Percentiles rank a stretch among this genome's conserved stretches.
Conservation (phyloP, 768 basidiomycete genomes). For the Pleurotus cornucopiae region DNA sequence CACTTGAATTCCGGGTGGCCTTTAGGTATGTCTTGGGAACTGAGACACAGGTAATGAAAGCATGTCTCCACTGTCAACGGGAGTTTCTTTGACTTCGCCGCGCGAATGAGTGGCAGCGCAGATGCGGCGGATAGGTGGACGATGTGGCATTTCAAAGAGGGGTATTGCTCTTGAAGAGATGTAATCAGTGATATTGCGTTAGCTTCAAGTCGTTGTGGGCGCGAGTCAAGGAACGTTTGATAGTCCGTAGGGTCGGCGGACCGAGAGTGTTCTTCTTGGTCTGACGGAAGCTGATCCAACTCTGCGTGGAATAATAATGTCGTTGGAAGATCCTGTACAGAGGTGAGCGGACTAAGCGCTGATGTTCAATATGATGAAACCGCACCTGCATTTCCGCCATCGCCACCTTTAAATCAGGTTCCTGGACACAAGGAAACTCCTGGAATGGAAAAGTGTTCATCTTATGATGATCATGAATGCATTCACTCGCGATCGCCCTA, state of each 20-base stretch:
- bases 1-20: conserved; percentile 91
- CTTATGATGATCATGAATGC: conserved; percentile 8
- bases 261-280: conserved; percentile 9
- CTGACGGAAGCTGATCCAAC: conserved; percentile 37
- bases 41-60: conserved; percentile 90
- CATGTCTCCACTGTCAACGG: conserved; percentile 94
- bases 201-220: conserved; percentile 76
- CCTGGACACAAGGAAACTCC: conserved; percentile 91
- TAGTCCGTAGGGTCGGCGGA: conserved; percentile 51
- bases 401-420: conserved; percentile 60
- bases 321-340: conserved; percentile 53
- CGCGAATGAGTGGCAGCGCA: conserved; percentile 72
- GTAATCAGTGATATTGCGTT: conserved; percentile 80
- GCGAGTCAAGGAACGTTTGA: conserved; percentile 79
- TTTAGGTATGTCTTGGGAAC: conserved; percentile 66
- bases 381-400: conserved; percentile 73
- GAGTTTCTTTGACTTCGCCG: conserved; percentile 58
- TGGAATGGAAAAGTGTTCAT: conserved; percentile 22
- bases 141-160: conserved; percentile 80
- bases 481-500: conserved; percentile 21
- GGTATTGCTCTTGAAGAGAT: conserved; percentile 55
- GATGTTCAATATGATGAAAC: conserved; percentile 11
- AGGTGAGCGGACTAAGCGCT: not conserved
- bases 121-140: conserved; percentile 90
- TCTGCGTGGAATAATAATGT: conserved; percentile 94